Evolutionary conservation across 768 basidiomycete species (phyloP), one percentile per base, ranked within the genome.

Genomic region (Neoboletus subvelutipes): DNA sequence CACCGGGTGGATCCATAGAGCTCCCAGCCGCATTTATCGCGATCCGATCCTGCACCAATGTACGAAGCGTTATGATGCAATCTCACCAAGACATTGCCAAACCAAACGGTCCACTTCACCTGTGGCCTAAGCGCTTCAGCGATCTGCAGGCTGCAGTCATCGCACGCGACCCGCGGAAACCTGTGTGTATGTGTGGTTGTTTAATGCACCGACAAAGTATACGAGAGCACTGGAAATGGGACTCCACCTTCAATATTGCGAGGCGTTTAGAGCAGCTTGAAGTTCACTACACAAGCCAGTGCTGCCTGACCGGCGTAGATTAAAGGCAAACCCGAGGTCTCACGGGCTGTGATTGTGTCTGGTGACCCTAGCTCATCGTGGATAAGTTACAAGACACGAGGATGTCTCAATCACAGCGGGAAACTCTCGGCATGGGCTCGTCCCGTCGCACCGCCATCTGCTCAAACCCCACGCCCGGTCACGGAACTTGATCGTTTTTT

Each of bases 1-100:
- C 29, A 36, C 20, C 45, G 15, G 43, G 26, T 42, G 40, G 36
- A 47, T 26, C 37, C 40, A 33, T 4, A 18, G 5, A 11, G 22
- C 45, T 47, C 52, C 41, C 41, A 24, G 55, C 50, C 31, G 46
- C 43, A 51, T 37, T 63, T 36, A 20, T 49, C 24, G 52, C 50
- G 45, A 41, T 51, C 9, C 18, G 29, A 28, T 15, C 28, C 52
- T 50, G 43, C 42, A 48, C 13, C 22, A n/a, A 33, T 18, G 18
- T 7, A 29, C 29, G 45, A 41, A 34, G 26, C 6, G 24, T 46
- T 45, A 28, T 11, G 22, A 22, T 7, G 39, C 29, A 33, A 47
- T 37, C 37, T 57, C 36, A 31, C 13, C 31, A 11, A 26, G 34
- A 36, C 10, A 12, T 33, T 34, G 31, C 34, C 15, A 39, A 31